phyloP scores from a whole-genome alignment of 768 basidiomycete species.

The Trametes cubensis region DNA sequence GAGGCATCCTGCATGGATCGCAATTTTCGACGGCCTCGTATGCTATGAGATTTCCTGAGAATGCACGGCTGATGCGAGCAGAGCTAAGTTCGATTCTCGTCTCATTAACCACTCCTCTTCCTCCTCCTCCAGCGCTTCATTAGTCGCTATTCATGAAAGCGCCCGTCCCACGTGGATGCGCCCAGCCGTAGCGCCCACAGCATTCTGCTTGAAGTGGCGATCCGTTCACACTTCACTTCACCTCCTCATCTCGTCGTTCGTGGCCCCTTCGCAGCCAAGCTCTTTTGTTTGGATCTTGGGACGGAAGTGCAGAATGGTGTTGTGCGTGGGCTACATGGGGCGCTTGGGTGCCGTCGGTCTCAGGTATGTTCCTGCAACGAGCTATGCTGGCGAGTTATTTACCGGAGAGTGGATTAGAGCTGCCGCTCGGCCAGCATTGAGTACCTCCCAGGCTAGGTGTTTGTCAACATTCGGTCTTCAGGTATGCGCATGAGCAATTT shows the following conservation, averaged over 20 bases:
- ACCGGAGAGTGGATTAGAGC: neutral
- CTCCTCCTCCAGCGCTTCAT: too few species aligned
- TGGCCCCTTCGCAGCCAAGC: neutral
- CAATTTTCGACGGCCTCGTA: too few species aligned
- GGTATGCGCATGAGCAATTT: neutral
- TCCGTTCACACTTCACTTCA: neutral
- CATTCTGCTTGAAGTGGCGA: too few species aligned
- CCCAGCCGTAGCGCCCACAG: too few species aligned
- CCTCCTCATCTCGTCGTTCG: neutral
- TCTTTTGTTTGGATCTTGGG: neutral
- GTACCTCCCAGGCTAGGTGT: slow-evolving; percentile 9
- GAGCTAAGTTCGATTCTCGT: too few species aligned
- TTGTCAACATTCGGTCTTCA: slow-evolving; percentile 21
- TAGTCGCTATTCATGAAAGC: too few species aligned
- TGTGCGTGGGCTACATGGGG: slow-evolving; percentile 20
- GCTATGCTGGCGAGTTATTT: neutral
- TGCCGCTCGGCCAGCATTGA: slow-evolving; percentile 12
- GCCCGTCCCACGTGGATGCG: too few species aligned
- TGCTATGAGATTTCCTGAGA: too few species aligned
- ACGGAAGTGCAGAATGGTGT: slow-evolving; percentile 14
- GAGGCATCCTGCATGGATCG: too few species aligned
- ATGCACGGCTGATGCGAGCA: too few species aligned
- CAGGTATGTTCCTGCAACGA: slow-evolving; percentile 1
- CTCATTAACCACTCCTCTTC: too few species aligned
- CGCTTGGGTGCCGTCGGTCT: slow-evolving; percentile 16